Conservation (phyloP, 441 rosid species). For the Monsonia emarginata region DNA sequence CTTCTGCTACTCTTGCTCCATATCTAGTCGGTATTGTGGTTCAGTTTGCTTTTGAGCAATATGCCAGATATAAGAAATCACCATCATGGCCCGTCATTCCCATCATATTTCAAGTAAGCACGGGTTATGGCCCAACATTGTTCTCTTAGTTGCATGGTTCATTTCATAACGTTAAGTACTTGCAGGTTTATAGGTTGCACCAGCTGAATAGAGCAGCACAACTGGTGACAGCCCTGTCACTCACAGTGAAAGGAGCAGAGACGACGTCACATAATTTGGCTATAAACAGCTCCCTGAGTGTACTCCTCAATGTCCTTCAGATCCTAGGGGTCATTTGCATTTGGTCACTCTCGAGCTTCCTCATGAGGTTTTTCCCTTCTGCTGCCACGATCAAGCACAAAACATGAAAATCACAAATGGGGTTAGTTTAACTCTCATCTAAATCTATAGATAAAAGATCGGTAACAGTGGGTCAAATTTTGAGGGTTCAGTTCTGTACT, state of each 20-base stretch:
- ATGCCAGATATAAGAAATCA: constrained; percentile 55
- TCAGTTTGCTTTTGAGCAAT: constrained; percentile 89
- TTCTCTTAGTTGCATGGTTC: background rate
- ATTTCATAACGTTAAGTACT: background rate
- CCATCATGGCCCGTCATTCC: constrained; percentile 78
- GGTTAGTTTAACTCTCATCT: constrained; percentile 10
- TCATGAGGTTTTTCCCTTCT: constrained; percentile 56
- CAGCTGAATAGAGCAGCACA: constrained; percentile 94
- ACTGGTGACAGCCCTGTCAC: constrained; percentile 79
- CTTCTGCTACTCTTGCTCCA: constrained; percentile 96
- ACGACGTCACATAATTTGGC: constrained; percentile 73
- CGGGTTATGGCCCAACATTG: background rate
- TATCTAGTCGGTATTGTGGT: constrained; percentile 85
- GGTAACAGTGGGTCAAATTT: background rate
- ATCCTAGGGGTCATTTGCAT: constrained; percentile 78
- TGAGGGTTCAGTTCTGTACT: constrained; percentile 9
- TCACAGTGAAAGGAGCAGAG: constrained; percentile 83
- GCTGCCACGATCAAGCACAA: constrained; percentile 26
- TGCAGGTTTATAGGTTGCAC: constrained; percentile 89
- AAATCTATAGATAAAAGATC: constrained; percentile 8
- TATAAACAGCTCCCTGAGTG: constrained; percentile 68
- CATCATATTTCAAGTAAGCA: constrained; percentile 72
- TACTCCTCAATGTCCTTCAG: constrained; percentile 78
- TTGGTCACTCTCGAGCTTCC: constrained; percentile 94
- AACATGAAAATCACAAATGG: constrained; percentile 15